These are phyloP conservation scores for Hibiscus trionum DNA, from an alignment of 345 rosid species.

Conservation along the genomic window DNA sequence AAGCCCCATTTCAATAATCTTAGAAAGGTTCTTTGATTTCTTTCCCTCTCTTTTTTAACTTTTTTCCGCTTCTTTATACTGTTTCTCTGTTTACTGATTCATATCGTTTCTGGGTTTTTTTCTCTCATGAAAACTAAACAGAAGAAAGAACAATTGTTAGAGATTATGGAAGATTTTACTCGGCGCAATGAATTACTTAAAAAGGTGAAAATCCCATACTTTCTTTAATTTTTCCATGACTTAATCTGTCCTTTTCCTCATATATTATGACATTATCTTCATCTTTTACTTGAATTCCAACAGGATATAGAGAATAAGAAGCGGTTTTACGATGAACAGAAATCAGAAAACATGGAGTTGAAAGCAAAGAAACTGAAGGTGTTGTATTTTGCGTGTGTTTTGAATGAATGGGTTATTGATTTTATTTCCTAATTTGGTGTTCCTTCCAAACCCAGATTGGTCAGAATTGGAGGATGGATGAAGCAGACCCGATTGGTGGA, in stretches of 20 bases:
- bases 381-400: not conserved
- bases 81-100: not conserved
- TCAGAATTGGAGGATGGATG: too few relatives aligned
- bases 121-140: constrained; percentile 4
- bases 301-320: constrained; percentile 25
- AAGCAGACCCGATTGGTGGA: not conserved
- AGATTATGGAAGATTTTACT: not conserved
- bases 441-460: not conserved
- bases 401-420: not conserved
- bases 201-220: constrained; percentile 12
- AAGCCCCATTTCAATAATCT: constrained; percentile 15
- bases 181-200: constrained; percentile 7
- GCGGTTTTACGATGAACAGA: constrained; percentile 3
- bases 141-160: constrained; percentile 22
- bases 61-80: not conserved
- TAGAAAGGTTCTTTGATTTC: constrained; percentile 14
- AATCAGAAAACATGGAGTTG: constrained; percentile 13
- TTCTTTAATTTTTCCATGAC: too few relatives aligned
- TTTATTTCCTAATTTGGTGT: not conserved
- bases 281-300: not conserved
- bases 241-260: constrained; percentile 8
- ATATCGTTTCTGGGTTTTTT: not conserved
- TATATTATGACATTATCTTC: constrained; percentile 5
- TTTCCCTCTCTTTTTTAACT: not conserved
- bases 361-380: constrained; percentile 24